Evolutionary conservation across 306 rosid species (phyloP), one percentile per base, ranked within the genome.

Genomic region (Gastrolobium villosum): DNA sequence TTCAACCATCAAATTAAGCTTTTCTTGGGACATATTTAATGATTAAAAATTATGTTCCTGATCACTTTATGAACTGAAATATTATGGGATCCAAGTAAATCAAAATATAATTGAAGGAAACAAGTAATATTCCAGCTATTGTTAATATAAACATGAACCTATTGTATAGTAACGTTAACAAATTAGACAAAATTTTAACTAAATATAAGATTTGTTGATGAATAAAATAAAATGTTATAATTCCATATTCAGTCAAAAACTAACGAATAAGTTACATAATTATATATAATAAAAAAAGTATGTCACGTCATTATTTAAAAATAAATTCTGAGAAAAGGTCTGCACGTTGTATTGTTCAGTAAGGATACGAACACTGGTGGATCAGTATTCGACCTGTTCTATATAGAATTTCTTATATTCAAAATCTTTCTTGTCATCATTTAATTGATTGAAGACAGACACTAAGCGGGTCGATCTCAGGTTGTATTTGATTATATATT

Each of bases 401-500:
- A 2, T 8, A 1, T 2, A 20, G 26, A 20, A 20, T 20, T 20
- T 3, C 7, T 26, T 31, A 14, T 10, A 41, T 5, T 32, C 14
- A 4, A 55, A 43, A 55, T 43, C 13, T 54, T 57, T 34, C 14
- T 34, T 2, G 34, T 78, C 7, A 68, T 59, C 43, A 69, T 68
- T 68, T 77, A 37, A 69, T 35, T 31, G 49, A 8, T 35, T 50
- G 20, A 70, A 34, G 15, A 9, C 48, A n/a, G 9, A 68, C 31
- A 45, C 43, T 71, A 10, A 15, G 50, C 49, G 37, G 28, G 28
- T 71, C 9, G 77, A 72, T 41, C 41, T 40, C 32, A 56, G 43
- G 31, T 35, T 52, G 77, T 56, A 37, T 56, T 56, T 72, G 77
- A 55, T 67, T 41, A 40, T n/a, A n/a, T n/a, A n/a, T 56, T 72